These are phyloP conservation scores for Aspergillus sp. DNA, from an alignment of 2,329 filamentous ascomycete genomes.

Conservation along the genomic window DNA sequence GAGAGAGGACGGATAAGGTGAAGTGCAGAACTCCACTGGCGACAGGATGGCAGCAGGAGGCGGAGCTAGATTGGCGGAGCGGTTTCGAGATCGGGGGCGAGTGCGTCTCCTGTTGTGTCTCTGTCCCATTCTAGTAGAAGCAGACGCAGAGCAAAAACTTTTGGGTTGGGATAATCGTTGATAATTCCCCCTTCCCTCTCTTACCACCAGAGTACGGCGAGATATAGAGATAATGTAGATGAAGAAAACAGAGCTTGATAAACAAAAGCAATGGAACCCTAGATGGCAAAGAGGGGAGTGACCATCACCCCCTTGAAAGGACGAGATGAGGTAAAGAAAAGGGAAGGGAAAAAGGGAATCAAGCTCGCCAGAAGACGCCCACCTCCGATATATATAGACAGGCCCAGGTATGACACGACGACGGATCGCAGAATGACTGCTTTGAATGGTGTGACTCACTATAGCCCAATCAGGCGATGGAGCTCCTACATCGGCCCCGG, in stretches of 20 bases:
- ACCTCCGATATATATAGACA: constrained; percentile 13
- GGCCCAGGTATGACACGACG: constrained; percentile 4
- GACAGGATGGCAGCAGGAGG: constrained; percentile 20
- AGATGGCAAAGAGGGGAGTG: constrained; percentile 30
- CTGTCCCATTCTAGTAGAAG: constrained; percentile 43
- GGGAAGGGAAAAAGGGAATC: constrained; percentile 11
- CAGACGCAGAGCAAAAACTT: constrained; percentile 12
- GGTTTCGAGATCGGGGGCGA: constrained; percentile 41
- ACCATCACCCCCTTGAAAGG: constrained; percentile 38
- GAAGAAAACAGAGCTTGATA: constrained; percentile 7
- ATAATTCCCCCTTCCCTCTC: constrained; percentile 2
- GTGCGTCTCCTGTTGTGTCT: constrained; percentile 49
- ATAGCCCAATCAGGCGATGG: constrained; percentile 17
- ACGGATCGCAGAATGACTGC: constrained; percentile 14
- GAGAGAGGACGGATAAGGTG: constrained; percentile 16
- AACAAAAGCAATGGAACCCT: constrained; percentile 6
- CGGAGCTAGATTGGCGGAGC: constrained; percentile 24
- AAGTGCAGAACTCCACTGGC: constrained; percentile 16
- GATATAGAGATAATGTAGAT: constrained; percentile 5
- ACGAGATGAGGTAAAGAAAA: constrained; percentile 35
- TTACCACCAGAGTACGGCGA: constrained; percentile 4
- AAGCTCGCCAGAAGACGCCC: constrained; percentile 7
- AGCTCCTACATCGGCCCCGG: constrained; percentile 1
- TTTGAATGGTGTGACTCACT: constrained; percentile 28
- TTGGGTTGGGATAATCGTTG: constrained; percentile 8